Evolutionary conservation across 352 stramenopile genomes (phyloP).

Genomic region (Globisporangium perplexum): DNA sequence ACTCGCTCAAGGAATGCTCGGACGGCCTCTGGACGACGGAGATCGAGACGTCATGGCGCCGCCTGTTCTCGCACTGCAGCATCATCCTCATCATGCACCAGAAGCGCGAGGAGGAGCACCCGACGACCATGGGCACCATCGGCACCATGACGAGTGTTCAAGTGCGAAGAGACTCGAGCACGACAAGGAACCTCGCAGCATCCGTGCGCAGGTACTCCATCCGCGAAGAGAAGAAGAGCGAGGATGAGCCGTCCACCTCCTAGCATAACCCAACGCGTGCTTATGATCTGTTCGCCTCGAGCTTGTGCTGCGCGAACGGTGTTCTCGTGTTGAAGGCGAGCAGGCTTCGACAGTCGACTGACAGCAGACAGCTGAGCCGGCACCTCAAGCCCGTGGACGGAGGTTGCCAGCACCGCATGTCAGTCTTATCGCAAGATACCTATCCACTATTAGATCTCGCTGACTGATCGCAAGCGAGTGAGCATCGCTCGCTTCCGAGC

Average conservation of each 20-base stretch:
- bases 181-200: background rate
- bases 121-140: slow-evolving; percentile 6
- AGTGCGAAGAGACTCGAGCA: background rate
- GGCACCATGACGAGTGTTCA: background rate
- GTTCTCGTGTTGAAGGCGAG: too few relatives aligned
- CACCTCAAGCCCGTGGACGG: too few relatives aligned
- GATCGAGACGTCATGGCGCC: slow-evolving; percentile 33
- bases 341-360: too few relatives aligned
- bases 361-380: too few relatives aligned
- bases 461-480: too few relatives aligned
- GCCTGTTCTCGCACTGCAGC: slow-evolving; percentile 34
- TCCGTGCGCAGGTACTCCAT: slow-evolving; percentile 4
- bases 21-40: slow-evolving; percentile 32
- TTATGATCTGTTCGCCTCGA: too few relatives aligned
- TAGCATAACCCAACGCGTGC: background rate
- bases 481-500: too few relatives aligned
- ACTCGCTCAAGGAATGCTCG: slow-evolving; percentile 55
- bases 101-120: slow-evolving; percentile 10
- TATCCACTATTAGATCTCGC: too few relatives aligned
- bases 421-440: too few relatives aligned
- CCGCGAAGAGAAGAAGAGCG: slow-evolving; percentile 3
- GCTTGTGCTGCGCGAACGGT: too few relatives aligned
- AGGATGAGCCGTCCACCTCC: background rate
- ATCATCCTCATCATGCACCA: slow-evolving; percentile 27
- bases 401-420: too few relatives aligned